A percentile compares a stretch with the other conserved stretches of the same genome.
phyloP scores from a whole-genome alignment of 805 yeast species.

The Hanseniaspora jakobsenii region DNA sequence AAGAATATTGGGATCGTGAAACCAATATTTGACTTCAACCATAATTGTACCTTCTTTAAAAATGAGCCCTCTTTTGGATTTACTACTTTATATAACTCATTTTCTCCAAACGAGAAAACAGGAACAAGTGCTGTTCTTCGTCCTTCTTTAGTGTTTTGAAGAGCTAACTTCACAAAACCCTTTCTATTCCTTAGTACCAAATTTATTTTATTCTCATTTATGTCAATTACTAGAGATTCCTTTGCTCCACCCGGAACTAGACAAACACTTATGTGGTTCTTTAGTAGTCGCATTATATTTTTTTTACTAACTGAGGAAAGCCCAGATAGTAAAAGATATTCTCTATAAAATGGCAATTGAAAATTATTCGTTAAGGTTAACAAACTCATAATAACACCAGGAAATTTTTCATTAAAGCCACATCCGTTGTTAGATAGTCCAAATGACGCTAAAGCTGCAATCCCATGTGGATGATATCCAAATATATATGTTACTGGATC shows the following conservation, averaged over 20 bases:
- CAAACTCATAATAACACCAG: constrained; percentile 70
- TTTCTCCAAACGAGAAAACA: constrained; percentile 84
- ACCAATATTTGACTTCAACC: constrained; percentile 60
- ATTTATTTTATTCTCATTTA: constrained; percentile 38
- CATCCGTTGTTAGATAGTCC: constrained; percentile 74
- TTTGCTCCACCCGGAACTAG: constrained; percentile 95
- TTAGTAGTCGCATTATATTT: constrained; percentile 55
- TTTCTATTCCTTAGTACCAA: constrained; percentile 65
- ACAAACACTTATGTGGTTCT: constrained; percentile 60
- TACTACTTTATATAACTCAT: constrained; percentile 43
- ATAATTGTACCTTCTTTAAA: constrained; percentile 49
- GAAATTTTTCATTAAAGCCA: constrained; percentile 53
- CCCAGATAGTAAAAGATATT: constrained; percentile 70
- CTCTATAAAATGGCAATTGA: constrained; percentile 71
- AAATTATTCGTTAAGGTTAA: constrained; percentile 78
- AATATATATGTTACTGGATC: constrained; percentile 49
- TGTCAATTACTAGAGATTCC: constrained; percentile 61
- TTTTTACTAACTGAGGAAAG: constrained; percentile 69
- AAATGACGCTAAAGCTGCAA: constrained; percentile 80
- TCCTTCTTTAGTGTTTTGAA: constrained; percentile 28
- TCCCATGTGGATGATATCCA: constrained; percentile 95
- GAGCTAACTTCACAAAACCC: constrained; percentile 80
- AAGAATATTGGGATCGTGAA: constrained; percentile 86
- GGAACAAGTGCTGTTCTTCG: constrained; percentile 76
- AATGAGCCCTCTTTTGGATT: constrained; percentile 34